These are phyloP conservation scores for Naganishia albida DNA, from an alignment of 1,284 basidiomycete genomes.

Conservation along the genomic window DNA sequence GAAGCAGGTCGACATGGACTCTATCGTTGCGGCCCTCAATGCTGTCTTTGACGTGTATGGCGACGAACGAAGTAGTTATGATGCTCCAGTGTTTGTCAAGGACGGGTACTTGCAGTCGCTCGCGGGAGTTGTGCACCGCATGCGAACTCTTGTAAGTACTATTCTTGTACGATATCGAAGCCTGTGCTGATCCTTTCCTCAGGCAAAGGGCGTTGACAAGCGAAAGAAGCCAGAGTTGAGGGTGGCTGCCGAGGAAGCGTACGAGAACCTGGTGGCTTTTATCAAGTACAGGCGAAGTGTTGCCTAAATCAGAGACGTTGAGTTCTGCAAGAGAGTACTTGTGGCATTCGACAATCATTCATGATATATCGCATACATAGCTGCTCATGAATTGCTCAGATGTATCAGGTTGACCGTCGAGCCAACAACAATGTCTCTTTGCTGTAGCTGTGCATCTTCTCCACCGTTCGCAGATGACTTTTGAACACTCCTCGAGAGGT, in stretches of 20 bases:
- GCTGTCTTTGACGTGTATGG: constrained; percentile 92
- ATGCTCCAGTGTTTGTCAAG: constrained; percentile 71
- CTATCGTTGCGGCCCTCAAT: constrained; percentile 74
- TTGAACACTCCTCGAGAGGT: too few species aligned
- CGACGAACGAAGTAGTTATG: constrained; percentile 81
- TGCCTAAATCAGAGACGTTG: constrained; percentile 18
- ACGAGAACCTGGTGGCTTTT: constrained; percentile 84
- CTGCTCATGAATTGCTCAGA: too few species aligned
- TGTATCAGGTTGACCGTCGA: too few species aligned
- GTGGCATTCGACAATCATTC: too few species aligned
- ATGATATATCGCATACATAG: too few species aligned
- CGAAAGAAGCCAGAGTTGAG: constrained; percentile 55
- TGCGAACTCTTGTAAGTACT: constrained; percentile 62
- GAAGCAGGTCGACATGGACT: constrained; percentile 11
- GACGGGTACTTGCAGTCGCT: constrained; percentile 62
- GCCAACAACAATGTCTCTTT: too few species aligned
- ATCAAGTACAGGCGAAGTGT: constrained; percentile 71
- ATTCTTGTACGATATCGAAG: background rate
- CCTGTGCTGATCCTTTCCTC: background rate
- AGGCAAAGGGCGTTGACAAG: constrained; percentile 58
- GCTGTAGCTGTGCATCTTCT: too few species aligned
- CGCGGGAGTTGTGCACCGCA: constrained; percentile 60
- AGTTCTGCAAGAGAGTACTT: too few species aligned
- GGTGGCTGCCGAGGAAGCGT: constrained; percentile 56
- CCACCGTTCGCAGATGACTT: too few species aligned